These are phyloP conservation scores for Hirschioporus abietinus DNA, from an alignment of 768 basidiomycete genomes.

Conservation along the genomic window DNA sequence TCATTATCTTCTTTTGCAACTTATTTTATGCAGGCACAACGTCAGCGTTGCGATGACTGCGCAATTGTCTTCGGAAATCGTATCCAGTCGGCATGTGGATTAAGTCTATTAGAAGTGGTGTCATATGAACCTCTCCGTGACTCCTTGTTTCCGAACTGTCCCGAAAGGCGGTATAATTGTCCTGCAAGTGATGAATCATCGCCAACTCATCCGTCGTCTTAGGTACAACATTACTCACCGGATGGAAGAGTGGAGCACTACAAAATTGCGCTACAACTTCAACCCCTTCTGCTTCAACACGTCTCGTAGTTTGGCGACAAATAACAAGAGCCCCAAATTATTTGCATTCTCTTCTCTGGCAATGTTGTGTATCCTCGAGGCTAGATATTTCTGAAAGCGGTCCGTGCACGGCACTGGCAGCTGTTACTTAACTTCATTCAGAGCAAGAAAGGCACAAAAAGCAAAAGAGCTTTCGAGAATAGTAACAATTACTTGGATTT, in stretches of 20 bases:
- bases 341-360: neutral
- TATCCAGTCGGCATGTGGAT: neutral
- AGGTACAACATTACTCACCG: neutral
- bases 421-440: neutral
- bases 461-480: neutral
- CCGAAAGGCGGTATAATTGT: neutral
- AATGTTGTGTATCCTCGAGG: neutral
- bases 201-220: neutral
- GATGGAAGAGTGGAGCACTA: neutral
- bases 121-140: neutral
- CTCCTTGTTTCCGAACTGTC: neutral
- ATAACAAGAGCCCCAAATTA: neutral
- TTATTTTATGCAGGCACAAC: too few relatives aligned
- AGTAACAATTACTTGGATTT: neutral
- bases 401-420: neutral
- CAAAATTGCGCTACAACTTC: neutral
- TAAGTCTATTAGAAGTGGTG: neutral
- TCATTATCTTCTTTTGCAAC: neutral
- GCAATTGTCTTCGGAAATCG: neutral
- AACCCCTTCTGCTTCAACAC: neutral
- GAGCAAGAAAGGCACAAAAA: neutral
- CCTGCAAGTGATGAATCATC: neutral
- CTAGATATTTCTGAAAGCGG: too few relatives aligned
- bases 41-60: neutral
- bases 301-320: neutral